Conservation (phyloP, 345 rosid genomes). For the Lepidium sativum region DNA sequence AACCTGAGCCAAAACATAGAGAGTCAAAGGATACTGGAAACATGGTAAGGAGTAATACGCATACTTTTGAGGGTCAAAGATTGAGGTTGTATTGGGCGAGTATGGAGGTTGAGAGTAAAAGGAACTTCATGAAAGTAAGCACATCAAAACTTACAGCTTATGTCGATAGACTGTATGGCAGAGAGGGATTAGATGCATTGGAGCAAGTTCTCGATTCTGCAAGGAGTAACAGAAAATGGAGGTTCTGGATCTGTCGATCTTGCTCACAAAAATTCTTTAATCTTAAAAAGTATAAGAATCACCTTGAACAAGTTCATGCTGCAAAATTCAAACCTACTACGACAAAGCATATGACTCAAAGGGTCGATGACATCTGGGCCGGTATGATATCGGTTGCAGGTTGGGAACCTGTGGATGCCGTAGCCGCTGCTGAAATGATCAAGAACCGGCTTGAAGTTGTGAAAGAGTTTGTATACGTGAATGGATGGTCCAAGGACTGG, state of each 20-base stretch:
- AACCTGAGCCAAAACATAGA: not conserved
- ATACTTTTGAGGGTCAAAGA: not conserved
- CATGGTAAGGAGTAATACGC: too few relatives aligned
- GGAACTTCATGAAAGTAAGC: constrained; percentile 6
- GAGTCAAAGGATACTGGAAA: not conserved
- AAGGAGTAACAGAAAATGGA: not conserved
- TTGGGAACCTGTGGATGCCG: constrained; percentile 17
- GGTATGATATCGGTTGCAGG: not conserved
- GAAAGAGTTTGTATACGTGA: not conserved
- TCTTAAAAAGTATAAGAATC: constrained; percentile 5
- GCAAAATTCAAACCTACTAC: not conserved
- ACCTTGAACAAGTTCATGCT: constrained; percentile 11
- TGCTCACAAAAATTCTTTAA: not conserved
- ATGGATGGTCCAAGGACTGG: constrained; percentile 22
- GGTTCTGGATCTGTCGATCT: constrained; percentile 6
- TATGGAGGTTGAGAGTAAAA: constrained; percentile 1
- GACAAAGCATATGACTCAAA: not conserved
- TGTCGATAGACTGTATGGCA: not conserved
- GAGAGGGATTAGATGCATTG: not conserved
- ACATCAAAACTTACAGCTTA: not conserved
- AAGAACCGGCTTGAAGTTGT: not conserved
- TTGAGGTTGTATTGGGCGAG: not conserved
- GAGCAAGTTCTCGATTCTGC: not conserved
- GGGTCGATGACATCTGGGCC: constrained; percentile 5
- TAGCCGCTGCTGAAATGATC: constrained; percentile 17